These are phyloP conservation scores for Aphanomyces stellatus DNA, from an alignment of 352 stramenopile species.

Conservation along the genomic window DNA sequence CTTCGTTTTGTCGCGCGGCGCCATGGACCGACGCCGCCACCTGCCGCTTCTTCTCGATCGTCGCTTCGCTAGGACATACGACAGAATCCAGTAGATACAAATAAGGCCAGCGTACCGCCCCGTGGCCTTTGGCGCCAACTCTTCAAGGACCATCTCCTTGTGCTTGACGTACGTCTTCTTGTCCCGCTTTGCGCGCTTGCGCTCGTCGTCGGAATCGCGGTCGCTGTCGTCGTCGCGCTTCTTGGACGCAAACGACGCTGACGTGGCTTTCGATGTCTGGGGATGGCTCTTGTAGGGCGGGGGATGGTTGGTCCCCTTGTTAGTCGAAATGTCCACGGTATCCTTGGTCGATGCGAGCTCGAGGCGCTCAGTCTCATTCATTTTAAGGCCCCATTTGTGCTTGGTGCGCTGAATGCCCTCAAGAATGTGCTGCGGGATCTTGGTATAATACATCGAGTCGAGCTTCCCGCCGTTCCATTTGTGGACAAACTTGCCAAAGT, in stretches of 20 bases:
- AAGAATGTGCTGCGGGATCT: constrained; percentile 49
- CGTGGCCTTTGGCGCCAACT: constrained; percentile 50
- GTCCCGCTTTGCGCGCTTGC: constrained; percentile 23
- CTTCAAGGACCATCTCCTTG: constrained; percentile 41
- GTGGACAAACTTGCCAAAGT: constrained; percentile 53
- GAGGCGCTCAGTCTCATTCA: constrained; percentile 49
- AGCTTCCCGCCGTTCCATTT: constrained; percentile 58
- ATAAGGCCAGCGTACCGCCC: constrained; percentile 24
- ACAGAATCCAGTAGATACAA: too few relatives aligned
- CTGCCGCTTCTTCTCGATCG: constrained; percentile 50
- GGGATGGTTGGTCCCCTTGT: constrained; percentile 36
- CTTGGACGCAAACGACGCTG: neutral
- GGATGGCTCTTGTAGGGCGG: neutral
- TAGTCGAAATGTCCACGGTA: constrained; percentile 58
- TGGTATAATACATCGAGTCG: constrained; percentile 52
- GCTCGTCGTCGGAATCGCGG: constrained; percentile 22
- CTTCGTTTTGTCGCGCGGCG: constrained; percentile 49
- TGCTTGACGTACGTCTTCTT: constrained; percentile 34
- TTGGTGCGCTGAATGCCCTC: constrained; percentile 59
- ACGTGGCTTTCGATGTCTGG: constrained; percentile 8
- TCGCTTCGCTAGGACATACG: constrained; percentile 34
- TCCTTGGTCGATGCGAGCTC: constrained; percentile 54
- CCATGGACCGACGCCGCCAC: constrained; percentile 39
- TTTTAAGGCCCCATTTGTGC: constrained; percentile 58
- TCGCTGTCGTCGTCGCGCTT: constrained; percentile 24